Percentiles rank a stretch among this genome's conserved stretches.
phyloP scores from a whole-genome alignment of 805 yeast species.

The Sugiyamaella boreocaroliniensis region DNA sequence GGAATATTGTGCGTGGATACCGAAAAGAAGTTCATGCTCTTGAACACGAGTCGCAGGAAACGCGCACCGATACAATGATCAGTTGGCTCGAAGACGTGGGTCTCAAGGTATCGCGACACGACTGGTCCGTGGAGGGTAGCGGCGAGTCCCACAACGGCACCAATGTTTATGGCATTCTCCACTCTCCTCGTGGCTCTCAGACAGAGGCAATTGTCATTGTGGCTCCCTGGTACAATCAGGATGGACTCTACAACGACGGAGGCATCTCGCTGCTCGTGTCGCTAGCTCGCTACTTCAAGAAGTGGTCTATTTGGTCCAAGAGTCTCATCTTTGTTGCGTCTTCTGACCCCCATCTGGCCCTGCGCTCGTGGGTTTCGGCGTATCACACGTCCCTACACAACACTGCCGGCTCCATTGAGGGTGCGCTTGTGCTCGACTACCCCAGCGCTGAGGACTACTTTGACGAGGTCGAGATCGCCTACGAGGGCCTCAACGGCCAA shows the following conservation, averaged over 20 bases:
- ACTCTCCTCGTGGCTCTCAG: constrained; percentile 92
- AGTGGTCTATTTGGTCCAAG: constrained; percentile 93
- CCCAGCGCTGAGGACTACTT: constrained; percentile 57
- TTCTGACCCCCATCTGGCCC: constrained; percentile 56
- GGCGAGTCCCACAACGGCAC: constrained; percentile 32
- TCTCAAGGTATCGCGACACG: constrained; percentile 49
- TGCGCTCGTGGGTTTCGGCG: constrained; percentile 88
- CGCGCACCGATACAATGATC: constrained; percentile 43
- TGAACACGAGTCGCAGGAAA: constrained; percentile 19
- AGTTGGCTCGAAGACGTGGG: constrained; percentile 69
- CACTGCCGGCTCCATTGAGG: constrained; percentile 91
- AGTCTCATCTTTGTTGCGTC: constrained; percentile 84
- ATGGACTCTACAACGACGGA: constrained; percentile 62
- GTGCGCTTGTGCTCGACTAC: constrained; percentile 80
- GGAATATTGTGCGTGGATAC: constrained; percentile 86
- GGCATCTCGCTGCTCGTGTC: constrained; percentile 71
- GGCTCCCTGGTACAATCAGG: constrained; percentile 78
- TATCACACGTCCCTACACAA: constrained; percentile 78
- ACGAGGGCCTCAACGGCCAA: constrained; percentile 92
- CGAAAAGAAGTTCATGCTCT: constrained; percentile 49
- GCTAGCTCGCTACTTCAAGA: constrained; percentile 68
- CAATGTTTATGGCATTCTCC: constrained; percentile 71
- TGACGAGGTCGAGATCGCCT: constrained; percentile 65
- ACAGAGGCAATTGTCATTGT: constrained; percentile 90
- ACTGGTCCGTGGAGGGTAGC: constrained; percentile 27